Conservation (phyloP, 306 rosid species). For the Echinosophora koreensis region DNA sequence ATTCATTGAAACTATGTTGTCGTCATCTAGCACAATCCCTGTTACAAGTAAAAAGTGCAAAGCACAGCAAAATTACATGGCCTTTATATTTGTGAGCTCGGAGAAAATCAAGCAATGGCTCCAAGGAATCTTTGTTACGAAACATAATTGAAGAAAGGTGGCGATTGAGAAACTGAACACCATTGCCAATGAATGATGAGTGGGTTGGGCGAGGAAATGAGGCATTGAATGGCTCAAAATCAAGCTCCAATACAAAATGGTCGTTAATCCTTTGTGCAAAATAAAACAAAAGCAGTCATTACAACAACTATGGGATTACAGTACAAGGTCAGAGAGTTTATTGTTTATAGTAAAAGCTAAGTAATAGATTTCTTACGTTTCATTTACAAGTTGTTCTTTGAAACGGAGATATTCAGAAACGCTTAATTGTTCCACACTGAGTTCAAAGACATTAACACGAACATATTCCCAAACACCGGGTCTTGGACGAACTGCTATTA, state of each 20-base stretch:
- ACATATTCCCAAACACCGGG: constrained; percentile 58
- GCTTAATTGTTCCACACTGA: constrained; percentile 68
- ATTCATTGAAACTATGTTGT: background rate
- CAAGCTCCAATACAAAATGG: constrained; percentile 74
- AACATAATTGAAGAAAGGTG: constrained; percentile 93
- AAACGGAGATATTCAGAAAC: constrained; percentile 69
- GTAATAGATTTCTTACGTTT: constrained; percentile 46
- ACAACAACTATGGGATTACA: background rate
- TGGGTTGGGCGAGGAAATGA: constrained; percentile 80
- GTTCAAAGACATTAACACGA: constrained; percentile 67
- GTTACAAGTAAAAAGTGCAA: constrained; percentile 10
- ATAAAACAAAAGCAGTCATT: constrained; percentile 10
- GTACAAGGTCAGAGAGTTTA: constrained; percentile 4
- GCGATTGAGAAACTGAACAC: constrained; percentile 98
- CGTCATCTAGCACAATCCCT: constrained; percentile 4
- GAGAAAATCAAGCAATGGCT: constrained; percentile 91
- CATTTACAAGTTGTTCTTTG: constrained; percentile 72
- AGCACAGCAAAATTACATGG: constrained; percentile 61
- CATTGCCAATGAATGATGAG: constrained; percentile 95
- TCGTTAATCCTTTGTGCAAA: constrained; percentile 53
- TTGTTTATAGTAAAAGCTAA: background rate
- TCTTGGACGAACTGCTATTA: constrained; percentile 38
- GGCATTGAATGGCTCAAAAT: constrained; percentile 93
- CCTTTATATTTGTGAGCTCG: constrained; percentile 82
- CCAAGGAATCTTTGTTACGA: constrained; percentile 78